Evolutionary conservation across 176 grass and related monocot genomes (phyloP).

Genomic region (Chloris gayana): DNA sequence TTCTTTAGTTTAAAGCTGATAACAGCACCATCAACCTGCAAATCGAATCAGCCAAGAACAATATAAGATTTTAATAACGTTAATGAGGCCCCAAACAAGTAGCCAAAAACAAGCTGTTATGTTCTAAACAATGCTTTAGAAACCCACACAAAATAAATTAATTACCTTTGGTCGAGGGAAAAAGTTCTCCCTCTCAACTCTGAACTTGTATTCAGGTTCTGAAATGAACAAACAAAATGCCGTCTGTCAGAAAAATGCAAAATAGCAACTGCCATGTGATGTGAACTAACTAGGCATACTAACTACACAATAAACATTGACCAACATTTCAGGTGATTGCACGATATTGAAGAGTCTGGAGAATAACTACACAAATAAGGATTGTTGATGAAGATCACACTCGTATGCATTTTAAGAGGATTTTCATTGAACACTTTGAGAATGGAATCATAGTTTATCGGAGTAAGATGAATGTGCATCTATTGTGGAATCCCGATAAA

Average conservation of each 20-base stretch:
- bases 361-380: background rate
- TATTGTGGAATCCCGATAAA: background rate
- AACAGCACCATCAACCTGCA: slow-evolving; percentile 87
- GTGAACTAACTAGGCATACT: background rate
- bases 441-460: background rate
- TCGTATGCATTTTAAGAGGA: background rate
- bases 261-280: background rate
- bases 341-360: background rate
- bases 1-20: slow-evolving; percentile 90
- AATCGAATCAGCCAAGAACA: slow-evolving; percentile 20
- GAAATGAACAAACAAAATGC: slow-evolving; percentile 38
- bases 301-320: background rate
- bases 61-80: background rate
- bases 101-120: background rate
- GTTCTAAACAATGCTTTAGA: background rate
- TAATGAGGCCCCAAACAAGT: background rate
- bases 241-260: slow-evolving; percentile 15
- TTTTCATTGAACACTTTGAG: background rate
- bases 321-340: background rate
- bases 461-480: background rate
- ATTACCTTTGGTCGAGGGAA: slow-evolving; percentile 89
- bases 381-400: background rate
- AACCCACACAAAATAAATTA: background rate
- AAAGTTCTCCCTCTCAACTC: slow-evolving; percentile 79
- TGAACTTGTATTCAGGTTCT: slow-evolving; percentile 93